Evolutionary conservation across 2,329 filamentous ascomycete species (phyloP).

Genomic region (Tolypocladium sp.): DNA sequence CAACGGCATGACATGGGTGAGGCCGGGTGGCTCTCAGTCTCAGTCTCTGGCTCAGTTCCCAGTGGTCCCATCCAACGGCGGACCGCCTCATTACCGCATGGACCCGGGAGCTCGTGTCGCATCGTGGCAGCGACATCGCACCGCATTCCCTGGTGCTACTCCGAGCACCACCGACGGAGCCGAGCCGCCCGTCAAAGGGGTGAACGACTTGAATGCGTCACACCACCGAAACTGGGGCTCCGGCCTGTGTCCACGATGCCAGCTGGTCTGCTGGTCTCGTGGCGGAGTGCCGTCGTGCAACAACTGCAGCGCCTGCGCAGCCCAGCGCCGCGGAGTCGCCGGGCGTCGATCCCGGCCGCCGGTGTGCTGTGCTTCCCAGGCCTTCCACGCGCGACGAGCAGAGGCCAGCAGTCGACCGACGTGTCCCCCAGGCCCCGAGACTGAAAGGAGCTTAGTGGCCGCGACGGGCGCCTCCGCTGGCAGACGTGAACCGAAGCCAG

Average conservation of each 20-base stretch:
- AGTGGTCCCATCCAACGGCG: background rate
- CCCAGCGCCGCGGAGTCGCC: background rate
- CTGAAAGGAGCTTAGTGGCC: background rate
- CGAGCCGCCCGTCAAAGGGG: background rate
- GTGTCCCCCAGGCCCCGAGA: background rate
- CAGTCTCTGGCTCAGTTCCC: too few species aligned
- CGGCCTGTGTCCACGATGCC: background rate
- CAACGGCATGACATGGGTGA: background rate
- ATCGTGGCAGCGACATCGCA: background rate
- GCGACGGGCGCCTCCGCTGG: background rate
- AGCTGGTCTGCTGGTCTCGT: background rate
- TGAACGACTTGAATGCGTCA: background rate
- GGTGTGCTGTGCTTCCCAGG: background rate
- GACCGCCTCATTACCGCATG: background rate
- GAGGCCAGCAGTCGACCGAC: background rate
- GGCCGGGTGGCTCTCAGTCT: too few species aligned
- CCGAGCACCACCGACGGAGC: background rate
- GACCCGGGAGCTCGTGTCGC: background rate
- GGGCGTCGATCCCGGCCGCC: background rate
- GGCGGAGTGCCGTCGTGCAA: background rate
- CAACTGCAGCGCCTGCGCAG: background rate
- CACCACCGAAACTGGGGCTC: background rate
- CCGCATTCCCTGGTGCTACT: background rate
- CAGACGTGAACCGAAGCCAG: constrained; percentile 6
- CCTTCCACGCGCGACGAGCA: background rate